These are phyloP conservation scores for Kockovaella imperatae DNA, from an alignment of 768 basidiomycete genomes.

Conservation along the genomic window DNA sequence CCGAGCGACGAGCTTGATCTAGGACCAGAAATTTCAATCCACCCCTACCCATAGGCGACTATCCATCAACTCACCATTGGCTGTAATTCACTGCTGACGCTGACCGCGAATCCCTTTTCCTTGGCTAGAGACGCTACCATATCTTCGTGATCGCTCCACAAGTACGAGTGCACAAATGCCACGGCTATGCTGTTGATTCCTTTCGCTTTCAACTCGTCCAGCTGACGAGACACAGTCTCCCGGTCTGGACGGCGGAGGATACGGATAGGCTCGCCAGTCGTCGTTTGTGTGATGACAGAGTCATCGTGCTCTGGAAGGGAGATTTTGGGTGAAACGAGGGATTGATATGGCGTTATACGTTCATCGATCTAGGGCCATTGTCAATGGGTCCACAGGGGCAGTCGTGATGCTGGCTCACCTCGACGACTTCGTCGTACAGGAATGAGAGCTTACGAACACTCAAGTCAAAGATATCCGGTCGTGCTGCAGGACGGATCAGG, in stretches of 20 bases:
- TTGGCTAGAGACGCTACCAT: conserved; percentile 65
- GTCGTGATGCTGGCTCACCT: conserved; percentile 57
- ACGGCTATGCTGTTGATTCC: conserved; percentile 57
- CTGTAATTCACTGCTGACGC: conserved; percentile 59
- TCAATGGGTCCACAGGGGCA: neutral
- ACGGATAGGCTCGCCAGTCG: conserved; percentile 68
- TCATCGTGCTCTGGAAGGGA: conserved; percentile 8
- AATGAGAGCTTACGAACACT: conserved; percentile 54
- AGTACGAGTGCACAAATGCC: conserved; percentile 45
- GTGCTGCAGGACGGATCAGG: conserved; percentile 73
- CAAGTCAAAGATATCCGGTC: conserved; percentile 64
- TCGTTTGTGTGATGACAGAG: conserved; percentile 14
- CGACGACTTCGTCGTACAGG: conserved; percentile 53
- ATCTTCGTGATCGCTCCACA: conserved; percentile 75
- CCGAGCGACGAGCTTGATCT: conserved; percentile 34
- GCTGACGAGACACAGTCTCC: conserved; percentile 52
- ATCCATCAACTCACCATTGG: conserved; percentile 28
- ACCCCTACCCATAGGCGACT: conserved; percentile 1
- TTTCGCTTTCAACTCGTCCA: conserved; percentile 62
- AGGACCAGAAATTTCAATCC: conserved; percentile 2
- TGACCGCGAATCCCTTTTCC: conserved; percentile 73
- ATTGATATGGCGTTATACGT: conserved; percentile 17
- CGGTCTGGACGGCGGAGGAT: conserved; percentile 49
- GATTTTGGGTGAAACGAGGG: conserved; percentile 30
- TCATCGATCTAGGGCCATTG: conserved; percentile 26